Base-by-base conservation (phyloP, 2,329 filamentous ascomycete genomes). In the Nigrospora oryzae region DNA sequence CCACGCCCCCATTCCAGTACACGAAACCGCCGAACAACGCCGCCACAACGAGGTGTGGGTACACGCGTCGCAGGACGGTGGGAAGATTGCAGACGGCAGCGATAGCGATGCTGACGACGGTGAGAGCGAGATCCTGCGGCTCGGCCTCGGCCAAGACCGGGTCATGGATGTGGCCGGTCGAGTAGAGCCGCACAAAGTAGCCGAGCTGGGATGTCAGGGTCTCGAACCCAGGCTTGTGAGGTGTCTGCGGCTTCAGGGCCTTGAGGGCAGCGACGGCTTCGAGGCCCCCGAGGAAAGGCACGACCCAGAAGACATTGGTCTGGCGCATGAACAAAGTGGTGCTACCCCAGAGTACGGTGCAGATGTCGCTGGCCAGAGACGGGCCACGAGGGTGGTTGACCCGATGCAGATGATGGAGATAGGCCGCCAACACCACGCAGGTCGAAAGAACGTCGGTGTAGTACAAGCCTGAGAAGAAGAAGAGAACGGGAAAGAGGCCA, bases 221-320 rank as follows among this genome's bases (percentile, higher is more conserved):
- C 3, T 51, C 51, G 44, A 64, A 61, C 3, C 31, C 42, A 1
- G 65, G 63, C 19, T 57, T 57, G 7, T 58, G 51, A 3, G 58
- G 59, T 0, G 55, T 51, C 16, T 56, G 46, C 0, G 66, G 65
- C 14, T 55, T 60, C 28, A 77, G 56, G 4, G 54, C 63, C 56
- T 72, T 77, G 47, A 78, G 64, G 15, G 66, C 71, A 52, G 75
- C 71, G 2, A 79, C 62, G 37, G 67, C 65, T 60, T 83, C 75
- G 36, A 79, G 49, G 6, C 75, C 82, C 16, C 84, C 84, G 55
- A 89, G 78, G 56, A 86, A 89, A 0, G 90, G 71, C 1, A 87
- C 84, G 0, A 90, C 83, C 93, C 93, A 98, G 61, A 98, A 95
- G 45, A 97, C 85, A 56, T 98, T 98, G 0, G 93, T 98, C 63